Conservation (phyloP, 2,329 filamentous ascomycete species). For the Phoma sp. region DNA sequence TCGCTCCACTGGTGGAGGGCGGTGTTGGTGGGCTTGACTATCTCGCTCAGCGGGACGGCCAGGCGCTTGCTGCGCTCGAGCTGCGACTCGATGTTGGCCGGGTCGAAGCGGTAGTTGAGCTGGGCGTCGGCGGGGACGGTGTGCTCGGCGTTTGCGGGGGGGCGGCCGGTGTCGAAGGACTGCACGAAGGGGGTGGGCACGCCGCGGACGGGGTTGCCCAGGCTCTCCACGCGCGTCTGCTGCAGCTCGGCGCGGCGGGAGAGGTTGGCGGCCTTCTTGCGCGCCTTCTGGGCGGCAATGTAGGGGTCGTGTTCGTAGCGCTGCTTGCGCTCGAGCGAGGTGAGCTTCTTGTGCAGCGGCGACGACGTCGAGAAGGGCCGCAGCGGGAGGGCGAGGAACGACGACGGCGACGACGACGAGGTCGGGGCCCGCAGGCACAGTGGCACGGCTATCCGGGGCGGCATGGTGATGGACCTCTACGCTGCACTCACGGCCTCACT, state of each 20-base stretch:
- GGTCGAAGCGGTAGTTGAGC: slow-evolving; percentile 78
- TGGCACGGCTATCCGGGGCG: slow-evolving; percentile 55
- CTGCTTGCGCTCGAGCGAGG: slow-evolving; percentile 57
- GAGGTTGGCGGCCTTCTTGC: slow-evolving; percentile 83
- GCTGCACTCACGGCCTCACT: background rate
- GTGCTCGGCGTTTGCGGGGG: slow-evolving; percentile 31
- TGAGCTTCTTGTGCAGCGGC: slow-evolving; percentile 61
- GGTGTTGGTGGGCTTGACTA: slow-evolving; percentile 10
- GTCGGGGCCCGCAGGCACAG: slow-evolving; percentile 52
- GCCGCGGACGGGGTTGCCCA: slow-evolving; percentile 82
- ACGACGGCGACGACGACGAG: slow-evolving; percentile 29
- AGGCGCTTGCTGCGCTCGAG: slow-evolving; percentile 72
- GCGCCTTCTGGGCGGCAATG: slow-evolving; percentile 77
- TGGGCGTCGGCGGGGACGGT: slow-evolving; percentile 49
- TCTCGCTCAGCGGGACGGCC: slow-evolving; percentile 59
- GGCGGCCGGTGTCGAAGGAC: slow-evolving; percentile 72
- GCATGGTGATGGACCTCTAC: slow-evolving; percentile 45
- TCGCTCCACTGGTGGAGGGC: slow-evolving; percentile 16
- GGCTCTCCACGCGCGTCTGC: slow-evolving; percentile 66
- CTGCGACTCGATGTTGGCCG: slow-evolving; percentile 70
- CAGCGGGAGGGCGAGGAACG: slow-evolving; percentile 60
- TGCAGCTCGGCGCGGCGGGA: slow-evolving; percentile 74
- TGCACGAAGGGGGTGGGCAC: slow-evolving; percentile 80
- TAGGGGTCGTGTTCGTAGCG: slow-evolving; percentile 80
- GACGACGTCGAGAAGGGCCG: slow-evolving; percentile 67